Conservation (phyloP, 176 grass and related monocot genomes). For the Pontederia paniculata region DNA sequence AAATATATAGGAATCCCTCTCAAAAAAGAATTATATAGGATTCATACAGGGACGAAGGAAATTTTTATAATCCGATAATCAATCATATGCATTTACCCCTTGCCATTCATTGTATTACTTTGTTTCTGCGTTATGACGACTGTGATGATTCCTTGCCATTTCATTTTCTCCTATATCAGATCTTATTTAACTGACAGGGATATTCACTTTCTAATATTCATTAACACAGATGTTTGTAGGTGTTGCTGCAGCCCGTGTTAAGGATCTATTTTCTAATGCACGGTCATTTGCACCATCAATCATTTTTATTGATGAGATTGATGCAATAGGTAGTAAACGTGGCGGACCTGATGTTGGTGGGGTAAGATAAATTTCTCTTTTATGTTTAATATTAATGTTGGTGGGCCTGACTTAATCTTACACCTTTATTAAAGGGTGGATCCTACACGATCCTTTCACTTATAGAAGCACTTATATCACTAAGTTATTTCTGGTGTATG, state of each 20-base stretch:
- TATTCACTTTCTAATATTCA: conserved; percentile 5
- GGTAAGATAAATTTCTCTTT: conserved; percentile 5
- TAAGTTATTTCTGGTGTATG: too few species aligned
- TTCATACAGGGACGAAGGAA: too few species aligned
- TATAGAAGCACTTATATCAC: too few species aligned
- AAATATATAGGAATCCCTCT: too few species aligned
- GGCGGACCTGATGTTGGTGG: conserved; percentile 27
- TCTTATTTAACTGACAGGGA: background rate
- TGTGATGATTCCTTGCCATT: background rate
- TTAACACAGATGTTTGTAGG: conserved; percentile 26
- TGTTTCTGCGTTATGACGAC: too few species aligned
- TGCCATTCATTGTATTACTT: too few species aligned
- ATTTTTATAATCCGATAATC: too few species aligned
- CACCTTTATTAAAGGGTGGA: too few species aligned
- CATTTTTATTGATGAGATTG: conserved; percentile 28
- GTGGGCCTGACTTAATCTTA: background rate
- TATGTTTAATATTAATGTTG: background rate
- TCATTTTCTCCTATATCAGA: background rate
- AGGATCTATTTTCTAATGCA: conserved; percentile 24
- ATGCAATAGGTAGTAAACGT: conserved; percentile 27
- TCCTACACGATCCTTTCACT: too few species aligned
- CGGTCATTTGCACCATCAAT: conserved; percentile 27
- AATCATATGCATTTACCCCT: too few species aligned
- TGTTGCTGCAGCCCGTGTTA: conserved; percentile 25
- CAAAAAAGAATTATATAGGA: too few species aligned